Conservation (phyloP, 2,329 filamentous ascomycete genomes). For the Fusarium piperis region DNA sequence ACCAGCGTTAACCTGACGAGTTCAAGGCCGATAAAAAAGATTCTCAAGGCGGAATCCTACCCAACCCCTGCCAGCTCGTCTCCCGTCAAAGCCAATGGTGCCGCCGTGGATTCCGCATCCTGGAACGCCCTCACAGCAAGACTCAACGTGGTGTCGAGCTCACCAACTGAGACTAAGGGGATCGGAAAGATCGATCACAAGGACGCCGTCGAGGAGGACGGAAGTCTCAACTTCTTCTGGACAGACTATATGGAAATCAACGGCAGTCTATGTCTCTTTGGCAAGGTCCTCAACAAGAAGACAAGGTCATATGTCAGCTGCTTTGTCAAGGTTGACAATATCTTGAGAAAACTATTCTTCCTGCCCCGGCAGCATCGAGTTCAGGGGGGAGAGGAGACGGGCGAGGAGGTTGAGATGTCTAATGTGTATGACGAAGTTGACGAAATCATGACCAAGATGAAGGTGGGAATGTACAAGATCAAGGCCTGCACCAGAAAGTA, state of each 20-base stretch:
- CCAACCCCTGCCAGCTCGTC: constrained; percentile 82
- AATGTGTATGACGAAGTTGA: constrained; percentile 93
- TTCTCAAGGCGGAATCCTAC: constrained; percentile 72
- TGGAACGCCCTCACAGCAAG: constrained; percentile 91
- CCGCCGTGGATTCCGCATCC: constrained; percentile 78
- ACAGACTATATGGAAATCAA: constrained; percentile 94
- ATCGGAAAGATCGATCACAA: constrained; percentile 85
- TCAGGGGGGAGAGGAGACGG: constrained; percentile 71
- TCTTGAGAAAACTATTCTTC: constrained; percentile 92
- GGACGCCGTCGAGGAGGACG: constrained; percentile 92
- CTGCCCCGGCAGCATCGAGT: constrained; percentile 76
- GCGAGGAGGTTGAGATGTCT: constrained; percentile 83
- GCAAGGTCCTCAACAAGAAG: constrained; percentile 92
- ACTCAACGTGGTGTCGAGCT: constrained; percentile 84
- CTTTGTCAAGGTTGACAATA: constrained; percentile 96
- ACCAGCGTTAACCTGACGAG: constrained; percentile 87
- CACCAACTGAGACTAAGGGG: constrained; percentile 67
- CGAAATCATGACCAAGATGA: constrained; percentile 84
- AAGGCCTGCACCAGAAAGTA: constrained; percentile 92
- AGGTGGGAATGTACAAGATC: constrained; percentile 91
- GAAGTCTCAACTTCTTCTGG: constrained; percentile 95
- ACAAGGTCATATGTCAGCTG: constrained; percentile 84
- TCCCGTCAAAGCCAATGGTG: constrained; percentile 68
- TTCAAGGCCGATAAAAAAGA: constrained; percentile 75
- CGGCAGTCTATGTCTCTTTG: constrained; percentile 91